Evolutionary conservation across 2,329 filamentous ascomycete species (phyloP).

Genomic region (Harringtonia aguacate): DNA sequence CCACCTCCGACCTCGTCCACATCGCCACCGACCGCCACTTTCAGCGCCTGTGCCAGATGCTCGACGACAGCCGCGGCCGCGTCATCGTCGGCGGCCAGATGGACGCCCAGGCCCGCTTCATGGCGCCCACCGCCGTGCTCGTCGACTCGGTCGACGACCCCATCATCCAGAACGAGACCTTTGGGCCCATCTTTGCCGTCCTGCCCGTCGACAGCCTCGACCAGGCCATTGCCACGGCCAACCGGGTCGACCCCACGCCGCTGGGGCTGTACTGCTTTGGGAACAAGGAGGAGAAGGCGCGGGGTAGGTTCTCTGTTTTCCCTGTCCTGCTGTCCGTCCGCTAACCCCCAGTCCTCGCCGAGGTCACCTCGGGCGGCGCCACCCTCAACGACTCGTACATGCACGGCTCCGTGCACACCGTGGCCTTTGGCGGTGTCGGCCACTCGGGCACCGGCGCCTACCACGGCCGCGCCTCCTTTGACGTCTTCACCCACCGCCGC

Average conservation of each 20-base stretch:
- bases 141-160: conserved; percentile 66
- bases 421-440: conserved; percentile 77
- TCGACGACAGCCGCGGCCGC: conserved; percentile 74
- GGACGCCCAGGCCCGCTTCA: conserved; percentile 71
- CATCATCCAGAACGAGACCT: conserved; percentile 74
- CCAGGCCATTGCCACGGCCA: conserved; percentile 73
- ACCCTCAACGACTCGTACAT: conserved; percentile 44
- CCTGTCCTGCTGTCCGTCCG: background rate
- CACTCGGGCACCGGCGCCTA: conserved; percentile 68
- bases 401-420: conserved; percentile 50
- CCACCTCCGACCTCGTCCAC: conserved; percentile 68
- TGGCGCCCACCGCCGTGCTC: conserved; percentile 87
- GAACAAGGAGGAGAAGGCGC: conserved; percentile 63
- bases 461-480: conserved; percentile 64
- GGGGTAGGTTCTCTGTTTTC: conserved; percentile 35
- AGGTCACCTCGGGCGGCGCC: conserved; percentile 58
- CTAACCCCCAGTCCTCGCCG: conserved; percentile 39
- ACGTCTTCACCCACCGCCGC: conserved; percentile 51
- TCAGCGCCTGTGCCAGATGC: conserved; percentile 75
- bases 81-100: conserved; percentile 79
- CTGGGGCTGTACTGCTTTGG: conserved; percentile 81
- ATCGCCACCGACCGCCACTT: conserved; percentile 78
- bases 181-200: conserved; percentile 85
- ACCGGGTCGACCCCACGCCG: conserved; percentile 72
- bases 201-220: conserved; percentile 70